Evolutionary conservation across 495 filamentous ascomycete genomes (phyloP), one percentile per base, ranked within the genome.

Genomic region (Aspergillus saccharolyticus): DNA sequence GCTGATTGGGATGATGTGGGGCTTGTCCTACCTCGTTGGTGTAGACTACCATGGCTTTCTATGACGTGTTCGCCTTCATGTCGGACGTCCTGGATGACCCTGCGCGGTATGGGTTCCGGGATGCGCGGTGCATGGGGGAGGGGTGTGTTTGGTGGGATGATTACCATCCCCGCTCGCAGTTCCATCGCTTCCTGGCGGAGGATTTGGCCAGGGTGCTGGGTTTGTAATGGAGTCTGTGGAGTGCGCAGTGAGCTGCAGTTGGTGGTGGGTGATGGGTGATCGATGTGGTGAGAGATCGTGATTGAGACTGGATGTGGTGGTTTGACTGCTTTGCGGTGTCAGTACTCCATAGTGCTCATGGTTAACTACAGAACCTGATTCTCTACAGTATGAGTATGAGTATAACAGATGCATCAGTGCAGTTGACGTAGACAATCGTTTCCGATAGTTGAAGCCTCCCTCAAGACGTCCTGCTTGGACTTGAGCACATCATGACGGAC

Each of bases 21-120:
- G 25, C 10, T 43, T 33, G 24, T n/a, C 43, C 5, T 43, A 3
- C 39, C 5, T 12, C 25, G 25, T 28, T 3, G 9, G 4, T 3
- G 25, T 20, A 55, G 52, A 22, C 44, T 17, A 43, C 44, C 2
- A 44, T 52, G 16, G 4, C 24, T 0, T 1, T 44, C 17, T 62
- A 58, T 22, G 63, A 65, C 44, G 33, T 54, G 19, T 62, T 42
- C 49, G 8, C 46, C 1, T 62, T 59, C 33, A 60, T 82, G 63
- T 75, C 74, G 0, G 61, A 74, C 18, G 72, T 83, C 25, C 55
- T 85, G 25, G 74, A 82, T 49, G 61, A 80, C 24, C 80, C 80
- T 2, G 52, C 49, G 28, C 57, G 59, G 15, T 80, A 62, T 49
- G 63, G 60, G 1, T 62, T 59, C 25, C 5, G 16, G 49, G 56